These are phyloP conservation scores for Fraxinus floribunda DNA, from an alignment of 305 asterid genomes.

Conservation along the genomic window DNA sequence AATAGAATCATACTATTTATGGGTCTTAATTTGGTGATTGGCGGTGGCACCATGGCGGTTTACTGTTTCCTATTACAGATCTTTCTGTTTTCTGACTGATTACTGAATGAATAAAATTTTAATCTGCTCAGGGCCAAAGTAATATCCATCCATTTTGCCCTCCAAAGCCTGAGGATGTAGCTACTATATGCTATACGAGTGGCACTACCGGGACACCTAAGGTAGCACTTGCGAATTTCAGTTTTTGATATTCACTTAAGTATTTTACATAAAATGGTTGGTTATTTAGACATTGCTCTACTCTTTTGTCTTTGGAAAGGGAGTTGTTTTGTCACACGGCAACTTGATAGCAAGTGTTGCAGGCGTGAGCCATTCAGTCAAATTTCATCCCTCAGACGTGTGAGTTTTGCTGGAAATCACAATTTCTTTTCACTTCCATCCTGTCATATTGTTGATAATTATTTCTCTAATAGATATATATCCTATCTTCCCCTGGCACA, in stretches of 20 bases:
- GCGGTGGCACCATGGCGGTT: not conserved
- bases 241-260: conserved; percentile 15
- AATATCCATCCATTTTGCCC: conserved; percentile 76
- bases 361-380: conserved; percentile 51
- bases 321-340: conserved; percentile 84
- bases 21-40: conserved; percentile 16
- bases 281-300: conserved; percentile 6
- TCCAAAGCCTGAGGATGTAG: conserved; percentile 83
- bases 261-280: conserved; percentile 5
- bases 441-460: conserved; percentile 13
- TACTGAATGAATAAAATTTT: not conserved
- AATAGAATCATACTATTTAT: not conserved
- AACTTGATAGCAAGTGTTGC: conserved; percentile 80
- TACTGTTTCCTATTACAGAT: not conserved
- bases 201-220: conserved; percentile 47
- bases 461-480: conserved; percentile 63
- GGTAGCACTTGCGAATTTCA: conserved; percentile 40
- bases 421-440: conserved; percentile 20
- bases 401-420: conserved; percentile 46
- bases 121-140: conserved; percentile 55
- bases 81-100: conserved; percentile 5
- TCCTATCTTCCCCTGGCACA: conserved; percentile 99
- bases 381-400: conserved; percentile 75
- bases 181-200: conserved; percentile 84
- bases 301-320: conserved; percentile 45